These are phyloP conservation scores for Auriscalpium orientale DNA, from an alignment of 768 basidiomycete species.

Conservation along the genomic window DNA sequence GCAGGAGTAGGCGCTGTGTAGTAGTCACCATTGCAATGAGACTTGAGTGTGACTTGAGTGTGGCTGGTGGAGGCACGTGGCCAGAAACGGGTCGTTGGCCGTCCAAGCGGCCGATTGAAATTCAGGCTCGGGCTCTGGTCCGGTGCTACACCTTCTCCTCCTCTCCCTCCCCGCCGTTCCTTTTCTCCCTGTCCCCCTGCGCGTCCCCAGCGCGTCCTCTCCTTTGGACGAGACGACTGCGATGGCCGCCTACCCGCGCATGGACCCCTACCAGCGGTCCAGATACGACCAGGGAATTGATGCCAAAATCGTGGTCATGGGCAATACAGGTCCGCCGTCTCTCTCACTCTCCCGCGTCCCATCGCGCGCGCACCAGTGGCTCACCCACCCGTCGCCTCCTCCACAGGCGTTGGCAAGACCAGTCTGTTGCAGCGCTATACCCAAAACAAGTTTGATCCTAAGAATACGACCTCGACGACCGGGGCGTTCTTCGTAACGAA, in stretches of 20 bases:
- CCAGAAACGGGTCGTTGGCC: no score
- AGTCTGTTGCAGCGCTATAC: constrained; percentile 87
- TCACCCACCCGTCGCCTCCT: not conserved
- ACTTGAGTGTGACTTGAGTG: not conserved
- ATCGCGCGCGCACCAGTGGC: not conserved
- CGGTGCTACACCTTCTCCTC: constrained; percentile 19
- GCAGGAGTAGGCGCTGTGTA: constrained; percentile 48
- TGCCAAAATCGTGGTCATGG: constrained; percentile 95
- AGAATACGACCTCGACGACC: constrained; percentile 84
- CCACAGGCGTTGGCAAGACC: constrained; percentile 83
- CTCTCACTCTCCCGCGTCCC: not conserved
- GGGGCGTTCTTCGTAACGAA: constrained; percentile 93
- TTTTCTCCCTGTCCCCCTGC: constrained; percentile 34
- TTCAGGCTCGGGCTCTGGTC: not conserved
- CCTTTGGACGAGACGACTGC: constrained; percentile 14
- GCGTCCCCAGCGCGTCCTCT: constrained; percentile 32
- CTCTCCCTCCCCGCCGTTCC: constrained; percentile 24
- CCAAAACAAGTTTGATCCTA: constrained; percentile 82
- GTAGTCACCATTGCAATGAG: constrained; percentile 6
- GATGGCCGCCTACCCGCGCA: constrained; percentile 52
- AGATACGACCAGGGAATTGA: constrained; percentile 82
- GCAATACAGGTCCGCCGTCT: constrained; percentile 50
- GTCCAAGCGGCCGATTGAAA: constrained; percentile 1
- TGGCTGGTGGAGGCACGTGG: no score
- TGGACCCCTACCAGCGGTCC: constrained; percentile 61